A percentile compares a stretch with the other conserved stretches of the same genome.
Conservation (phyloP, 345 rosid genomes). For the Excoecaria agallocha region DNA sequence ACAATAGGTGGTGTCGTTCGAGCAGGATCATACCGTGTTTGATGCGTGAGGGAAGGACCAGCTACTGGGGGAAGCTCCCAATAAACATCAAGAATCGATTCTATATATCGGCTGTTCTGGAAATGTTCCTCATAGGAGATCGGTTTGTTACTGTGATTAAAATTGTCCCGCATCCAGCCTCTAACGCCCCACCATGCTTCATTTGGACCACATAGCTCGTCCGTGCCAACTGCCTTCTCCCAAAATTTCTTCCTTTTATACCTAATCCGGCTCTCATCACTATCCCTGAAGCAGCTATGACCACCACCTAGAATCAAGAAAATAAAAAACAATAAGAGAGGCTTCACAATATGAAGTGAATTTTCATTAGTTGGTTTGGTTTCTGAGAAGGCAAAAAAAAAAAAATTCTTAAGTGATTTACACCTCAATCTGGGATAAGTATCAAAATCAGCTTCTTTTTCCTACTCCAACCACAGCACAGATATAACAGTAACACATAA, state of each 20-base stretch:
- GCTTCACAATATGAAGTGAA: conserved; percentile 7
- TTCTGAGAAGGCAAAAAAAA: no score
- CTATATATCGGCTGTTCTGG: conserved; percentile 77
- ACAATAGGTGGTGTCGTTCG: conserved; percentile 70
- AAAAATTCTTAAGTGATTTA: background rate
- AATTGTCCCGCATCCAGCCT: conserved; percentile 87
- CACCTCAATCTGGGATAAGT: background rate
- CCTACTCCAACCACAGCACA: background rate
- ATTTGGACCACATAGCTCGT: conserved; percentile 73
- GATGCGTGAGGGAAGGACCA: conserved; percentile 97
- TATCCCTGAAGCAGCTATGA: conserved; percentile 86
- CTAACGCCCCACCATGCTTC: conserved; percentile 99
- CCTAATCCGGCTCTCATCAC: conserved; percentile 89
- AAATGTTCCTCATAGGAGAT: conserved; percentile 75
- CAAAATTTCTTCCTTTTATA: conserved; percentile 80
- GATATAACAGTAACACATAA: no score
- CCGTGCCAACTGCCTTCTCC: conserved; percentile 85
- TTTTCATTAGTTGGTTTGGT: no score
- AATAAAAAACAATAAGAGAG: background rate
- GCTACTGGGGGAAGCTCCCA: conserved; percentile 99
- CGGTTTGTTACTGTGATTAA: conserved; percentile 67
- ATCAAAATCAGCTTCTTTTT: background rate
- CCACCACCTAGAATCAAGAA: conserved; percentile 68
- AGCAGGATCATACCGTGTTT: conserved; percentile 88
- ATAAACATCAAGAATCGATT: conserved; percentile 75